Percentiles rank a stretch among this genome's conserved stretches.
Evolutionary conservation across 108 stramenopile species (phyloP).

Genomic region (Fragilaria radians): DNA sequence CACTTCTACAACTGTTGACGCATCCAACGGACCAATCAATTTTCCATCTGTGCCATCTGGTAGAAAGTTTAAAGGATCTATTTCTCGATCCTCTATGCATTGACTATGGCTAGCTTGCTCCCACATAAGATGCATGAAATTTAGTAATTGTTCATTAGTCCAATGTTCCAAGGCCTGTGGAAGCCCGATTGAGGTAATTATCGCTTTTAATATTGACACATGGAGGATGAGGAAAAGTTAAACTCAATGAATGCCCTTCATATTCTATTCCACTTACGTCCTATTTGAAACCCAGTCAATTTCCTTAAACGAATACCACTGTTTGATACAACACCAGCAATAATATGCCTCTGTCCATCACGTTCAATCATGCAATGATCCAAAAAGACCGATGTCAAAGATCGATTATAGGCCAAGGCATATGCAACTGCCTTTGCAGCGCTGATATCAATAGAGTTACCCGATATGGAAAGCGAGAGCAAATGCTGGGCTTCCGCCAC

Average conservation of each 20-base stretch:
- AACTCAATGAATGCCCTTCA: constrained; percentile 5
- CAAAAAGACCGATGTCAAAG: constrained; percentile 48
- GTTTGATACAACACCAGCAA: constrained; percentile 79
- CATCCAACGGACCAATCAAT: constrained; percentile 49
- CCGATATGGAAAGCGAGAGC: constrained; percentile 57
- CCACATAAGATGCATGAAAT: constrained; percentile 82
- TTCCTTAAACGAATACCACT: constrained; percentile 44
- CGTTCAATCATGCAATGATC: constrained; percentile 60
- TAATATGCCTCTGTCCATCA: constrained; percentile 75
- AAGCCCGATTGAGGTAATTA: constrained; percentile 67
- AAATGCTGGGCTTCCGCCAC: constrained; percentile 57
- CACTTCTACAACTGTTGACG: constrained; percentile 67
- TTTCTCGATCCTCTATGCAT: constrained; percentile 15
- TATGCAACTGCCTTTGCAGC: constrained; percentile 74
- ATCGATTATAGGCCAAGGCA: constrained; percentile 72
- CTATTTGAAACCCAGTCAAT: constrained; percentile 70
- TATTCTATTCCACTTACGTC: constrained; percentile 56
- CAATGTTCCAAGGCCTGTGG: constrained; percentile 70
- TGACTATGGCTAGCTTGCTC: constrained; percentile 24
- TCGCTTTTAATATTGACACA: constrained; percentile 19
- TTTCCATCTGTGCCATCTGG: constrained; percentile 4
- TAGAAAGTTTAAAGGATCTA: constrained; percentile 36
- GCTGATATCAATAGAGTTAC: constrained; percentile 61
- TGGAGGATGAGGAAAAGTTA: not conserved
- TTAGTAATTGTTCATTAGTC: constrained; percentile 82